Conservation (phyloP, 2,329 filamentous ascomycete genomes). For the Fusarium compactum region DNA sequence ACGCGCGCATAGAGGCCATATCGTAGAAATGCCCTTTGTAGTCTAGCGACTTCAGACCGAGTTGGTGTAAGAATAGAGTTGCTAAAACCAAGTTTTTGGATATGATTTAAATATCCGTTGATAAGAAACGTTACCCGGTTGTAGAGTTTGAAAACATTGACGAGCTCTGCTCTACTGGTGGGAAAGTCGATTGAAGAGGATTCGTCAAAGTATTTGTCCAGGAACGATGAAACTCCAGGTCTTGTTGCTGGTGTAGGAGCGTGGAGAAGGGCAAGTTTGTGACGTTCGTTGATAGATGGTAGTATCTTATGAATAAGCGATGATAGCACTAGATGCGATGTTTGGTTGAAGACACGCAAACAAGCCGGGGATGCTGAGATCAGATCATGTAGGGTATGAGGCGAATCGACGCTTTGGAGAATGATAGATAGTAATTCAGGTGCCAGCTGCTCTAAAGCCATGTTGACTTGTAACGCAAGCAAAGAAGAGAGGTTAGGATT, state of each 20-base stretch:
- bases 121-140: not conserved
- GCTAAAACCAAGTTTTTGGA: not conserved
- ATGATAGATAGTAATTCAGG: too few relatives aligned
- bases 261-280: not conserved
- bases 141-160: not conserved
- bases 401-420: too few relatives aligned
- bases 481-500: too few relatives aligned
- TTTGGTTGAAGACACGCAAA: not conserved
- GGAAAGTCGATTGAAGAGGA: not conserved
- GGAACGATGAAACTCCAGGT: not conserved
- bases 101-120: not conserved
- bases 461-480: fast-evolving
- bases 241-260: not conserved
- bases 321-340: not conserved
- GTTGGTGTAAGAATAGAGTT: not conserved
- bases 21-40: not conserved
- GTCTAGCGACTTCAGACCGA: not conserved
- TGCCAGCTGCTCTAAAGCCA: too few relatives aligned
- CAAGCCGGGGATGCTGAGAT: too few relatives aligned
- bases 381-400: too few relatives aligned
- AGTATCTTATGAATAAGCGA: not conserved
- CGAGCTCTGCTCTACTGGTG: fast-evolving
- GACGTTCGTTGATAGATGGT: not conserved
- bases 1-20: not conserved
- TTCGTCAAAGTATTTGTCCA: not conserved